phyloP scores from a whole-genome alignment of 305 asterid genomes.

The Salvia sclarea region DNA sequence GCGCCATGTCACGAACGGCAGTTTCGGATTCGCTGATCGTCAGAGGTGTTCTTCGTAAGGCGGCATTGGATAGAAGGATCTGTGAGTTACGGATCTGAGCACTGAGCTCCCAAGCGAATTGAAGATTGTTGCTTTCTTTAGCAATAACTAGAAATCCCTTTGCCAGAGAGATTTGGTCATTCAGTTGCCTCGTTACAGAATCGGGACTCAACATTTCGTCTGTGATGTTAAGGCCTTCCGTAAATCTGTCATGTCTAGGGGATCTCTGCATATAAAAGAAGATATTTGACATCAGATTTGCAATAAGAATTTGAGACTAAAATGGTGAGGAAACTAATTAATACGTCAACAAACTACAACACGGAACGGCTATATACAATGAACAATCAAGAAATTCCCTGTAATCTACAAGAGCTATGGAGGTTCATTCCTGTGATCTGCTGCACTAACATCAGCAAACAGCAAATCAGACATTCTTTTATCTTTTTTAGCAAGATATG shows the following conservation, averaged over 20 bases:
- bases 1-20: constrained; percentile 79
- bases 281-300: constrained; percentile 20
- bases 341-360: constrained; percentile 1
- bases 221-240: constrained; percentile 70
- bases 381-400: not conserved
- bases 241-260: constrained; percentile 52
- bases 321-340: not conserved
- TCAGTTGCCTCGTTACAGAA: constrained; percentile 72
- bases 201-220: constrained; percentile 76
- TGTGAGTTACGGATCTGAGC: constrained; percentile 81
- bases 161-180: constrained; percentile 82
- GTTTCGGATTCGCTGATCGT: constrained; percentile 66
- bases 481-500: not conserved
- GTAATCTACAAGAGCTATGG: not conserved
- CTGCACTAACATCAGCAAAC: constrained; percentile 16
- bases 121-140: constrained; percentile 74
- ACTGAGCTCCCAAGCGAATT: constrained; percentile 88
- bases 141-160: constrained; percentile 73
- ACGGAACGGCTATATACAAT: not conserved
- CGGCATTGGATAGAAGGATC: constrained; percentile 71
- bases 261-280: constrained; percentile 50
- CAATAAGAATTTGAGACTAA: constrained; percentile 12
- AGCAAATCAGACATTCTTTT: not conserved
- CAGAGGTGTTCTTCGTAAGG: constrained; percentile 68
- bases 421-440: not conserved